Evolutionary conservation across 495 filamentous ascomycete species (phyloP), one percentile per base, ranked within the genome.

Genomic region (Talaromyces proteolyticus): DNA sequence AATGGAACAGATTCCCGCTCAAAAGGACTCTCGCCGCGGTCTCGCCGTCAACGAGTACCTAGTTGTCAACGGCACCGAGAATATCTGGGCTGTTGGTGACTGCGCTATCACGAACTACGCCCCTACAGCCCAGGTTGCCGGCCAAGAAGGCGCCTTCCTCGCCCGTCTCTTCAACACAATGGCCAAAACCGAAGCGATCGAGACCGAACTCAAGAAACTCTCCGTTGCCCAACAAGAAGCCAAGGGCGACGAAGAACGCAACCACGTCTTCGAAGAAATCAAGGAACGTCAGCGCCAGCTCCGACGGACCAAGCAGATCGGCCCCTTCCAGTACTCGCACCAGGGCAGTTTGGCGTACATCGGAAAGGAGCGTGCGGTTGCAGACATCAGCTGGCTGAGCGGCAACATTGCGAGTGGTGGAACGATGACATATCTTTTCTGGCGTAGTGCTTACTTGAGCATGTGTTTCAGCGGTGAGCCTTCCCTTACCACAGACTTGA

Each of bases 381-480:
- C 93, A 47, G 93, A 99, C 72, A 90, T 99, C 62, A 90, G 84
- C 69, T 97, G 92, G 91, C 80, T 93, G 71, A 93, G 90, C 64
- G 94, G 94, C 60, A 99, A 99, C 72, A 79, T 97, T 59, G 88
- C 90, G 37, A 84, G 82, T 45, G 88, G 88, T 60, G 88, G 89
- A 62, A 85, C 81, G 58, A 71, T 90, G 63, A 91, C 86, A 44
- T 89, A 84, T 63, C 81, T 96, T 57, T 97, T 98, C 82, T 98
- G 93, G 93, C 79, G 89, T 67, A 90, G 85, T 64, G 94, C 93
- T 45, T 99, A 99, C 68, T 74, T 99, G 69, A 94, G 86, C 80
- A 99, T 99, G 93, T 96, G 91, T 81, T 99, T 97, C 68, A 95
- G 91, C 80, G 88, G 88, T 89, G 79, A 78, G 87, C 85, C 59